phyloP scores from a whole-genome alignment of 1,139 yeast genomes.

The Taiozyma onychis region DNA sequence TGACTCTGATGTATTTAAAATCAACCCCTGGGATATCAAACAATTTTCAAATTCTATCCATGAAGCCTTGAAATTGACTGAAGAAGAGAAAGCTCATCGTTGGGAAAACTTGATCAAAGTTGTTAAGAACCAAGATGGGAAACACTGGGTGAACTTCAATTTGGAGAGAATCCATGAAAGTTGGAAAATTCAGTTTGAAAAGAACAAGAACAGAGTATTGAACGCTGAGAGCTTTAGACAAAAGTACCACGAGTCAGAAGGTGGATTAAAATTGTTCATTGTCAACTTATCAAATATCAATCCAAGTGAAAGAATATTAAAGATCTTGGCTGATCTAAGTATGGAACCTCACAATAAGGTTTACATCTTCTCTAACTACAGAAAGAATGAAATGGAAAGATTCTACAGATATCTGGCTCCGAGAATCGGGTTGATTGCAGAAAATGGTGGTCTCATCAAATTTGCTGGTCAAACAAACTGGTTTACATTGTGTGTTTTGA shows the following conservation, averaged over 20 bases:
- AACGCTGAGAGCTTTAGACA: constrained; percentile 36
- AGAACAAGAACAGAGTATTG: constrained; percentile 31
- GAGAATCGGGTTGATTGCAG: constrained; percentile 79
- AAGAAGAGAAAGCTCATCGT: constrained; percentile 48
- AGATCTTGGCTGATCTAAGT: constrained; percentile 44
- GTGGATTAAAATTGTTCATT: constrained; percentile 38
- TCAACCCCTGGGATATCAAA: constrained; percentile 87
- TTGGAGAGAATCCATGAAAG: constrained; percentile 47
- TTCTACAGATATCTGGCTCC: constrained; percentile 57
- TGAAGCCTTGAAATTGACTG: constrained; percentile 56
- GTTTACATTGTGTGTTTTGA: constrained; percentile 57
- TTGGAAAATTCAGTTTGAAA: constrained; percentile 54
- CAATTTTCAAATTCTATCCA: constrained; percentile 60
- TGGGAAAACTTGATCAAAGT: constrained; percentile 59
- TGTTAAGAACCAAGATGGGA: constrained; percentile 64
- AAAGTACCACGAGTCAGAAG: constrained; percentile 26
- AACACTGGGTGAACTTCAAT: constrained; percentile 65
- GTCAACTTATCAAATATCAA: constrained; percentile 48
- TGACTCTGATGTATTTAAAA: constrained; percentile 58
- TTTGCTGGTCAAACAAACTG: constrained; percentile 39
- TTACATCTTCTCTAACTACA: constrained; percentile 63
- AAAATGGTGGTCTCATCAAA: constrained; percentile 73
- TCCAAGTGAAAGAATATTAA: constrained; percentile 43
- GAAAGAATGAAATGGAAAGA: constrained; percentile 58
- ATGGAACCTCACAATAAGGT: constrained; percentile 49